Evolutionary conservation across 2,329 filamentous ascomycete genomes (phyloP), one percentile per base, ranked within the genome.

Genomic region (Colletotrichum echinochloae): DNA sequence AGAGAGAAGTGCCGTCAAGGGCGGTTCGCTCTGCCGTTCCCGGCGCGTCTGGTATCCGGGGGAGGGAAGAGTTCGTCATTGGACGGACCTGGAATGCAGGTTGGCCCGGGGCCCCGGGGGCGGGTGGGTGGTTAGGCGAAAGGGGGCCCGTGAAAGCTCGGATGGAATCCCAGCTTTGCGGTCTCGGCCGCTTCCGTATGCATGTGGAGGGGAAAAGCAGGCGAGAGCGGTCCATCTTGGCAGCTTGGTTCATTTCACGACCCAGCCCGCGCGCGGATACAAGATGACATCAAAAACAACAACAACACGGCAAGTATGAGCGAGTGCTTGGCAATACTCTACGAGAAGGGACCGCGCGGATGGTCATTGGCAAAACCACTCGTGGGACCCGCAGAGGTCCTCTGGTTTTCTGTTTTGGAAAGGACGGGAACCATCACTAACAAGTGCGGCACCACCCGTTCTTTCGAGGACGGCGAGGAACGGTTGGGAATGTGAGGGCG

Each of bases 381-480:
- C 41, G 4, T 23, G 9, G 26, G 39, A 49, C 41, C 23, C 30
- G 60, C 59, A 39, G 26, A 26, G 37, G 49, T 49, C 41, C 7
- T 39, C 48, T 54, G 26, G 23, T 20, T 20, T 26, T 28, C 23
- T 51, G 51, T 35, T 35, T 35, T 26, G 54, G 66, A 60, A 41
- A 33, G 44, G n/a, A n/a, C n/a, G n/a, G n/a, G 54, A 37, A 20
- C 63, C 55, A 61, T 66, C 54, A 49, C 37, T 66, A 48, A 70
- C 54, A 49, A 70, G 62, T 70, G 66, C 55, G 66, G 61, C 37
- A 39, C 26, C 52, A n/a, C 16, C 39, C 51, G 51, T 8, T n/a
- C n/a, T 5, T 23, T 55, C 26, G 33, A 37, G 33, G n/a, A 44
- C 2, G 33, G 9, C n/a, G 48, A 66, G 12, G 28, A 48, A 9